Evolutionary conservation across 768 basidiomycete species (phyloP), one percentile per base, ranked within the genome.

Genomic region (Trametes sanguinea): DNA sequence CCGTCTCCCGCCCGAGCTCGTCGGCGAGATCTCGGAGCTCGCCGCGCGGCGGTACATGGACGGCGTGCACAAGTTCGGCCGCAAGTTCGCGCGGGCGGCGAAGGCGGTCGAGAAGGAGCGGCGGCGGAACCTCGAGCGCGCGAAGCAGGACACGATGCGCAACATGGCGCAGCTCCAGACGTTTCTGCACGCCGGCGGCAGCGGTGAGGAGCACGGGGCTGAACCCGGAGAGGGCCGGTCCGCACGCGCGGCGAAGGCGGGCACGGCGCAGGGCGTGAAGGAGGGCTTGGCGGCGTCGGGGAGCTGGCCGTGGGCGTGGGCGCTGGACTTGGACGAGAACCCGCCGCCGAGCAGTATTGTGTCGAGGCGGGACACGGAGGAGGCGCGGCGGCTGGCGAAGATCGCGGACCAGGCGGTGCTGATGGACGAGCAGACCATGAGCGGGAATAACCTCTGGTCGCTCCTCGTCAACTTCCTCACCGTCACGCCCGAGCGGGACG

Each of bases 281-380:
- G 70, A 75, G 43, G 76, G 69, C 4, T 68, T 80, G 43, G 70
- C 74, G 56, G 76, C 77, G 44, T 79, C 82, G 32, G 85, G 81
- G 47, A 82, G 81, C 64, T 90, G 87, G 88, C 83, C 80, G 32
- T 94, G 92, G 88, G 85, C 87, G 17, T 98, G 91, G 94, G 93
- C 88, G 6, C 73, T 94, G 59, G 88, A 92, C 63, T 85, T 80
- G 14, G 77, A 84, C 53, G 95, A 97, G 75, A 79, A 81, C 17
- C 96, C 96, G 3, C 96, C 96, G 4, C 91, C 95, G 2, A 92
- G 89, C 68, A 95, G 94, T 55, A 93, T 98, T 66, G 91, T 92
- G 35, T 87, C 91, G n/a, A 78, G 95, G 59, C 76, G 94, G 55
- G 95, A 98, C 68, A 95, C 93, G 5, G 78, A 80, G 42, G 92